Evolutionary conservation across 768 basidiomycete species (phyloP).

Genomic region (Xanthoconium stramineum): DNA sequence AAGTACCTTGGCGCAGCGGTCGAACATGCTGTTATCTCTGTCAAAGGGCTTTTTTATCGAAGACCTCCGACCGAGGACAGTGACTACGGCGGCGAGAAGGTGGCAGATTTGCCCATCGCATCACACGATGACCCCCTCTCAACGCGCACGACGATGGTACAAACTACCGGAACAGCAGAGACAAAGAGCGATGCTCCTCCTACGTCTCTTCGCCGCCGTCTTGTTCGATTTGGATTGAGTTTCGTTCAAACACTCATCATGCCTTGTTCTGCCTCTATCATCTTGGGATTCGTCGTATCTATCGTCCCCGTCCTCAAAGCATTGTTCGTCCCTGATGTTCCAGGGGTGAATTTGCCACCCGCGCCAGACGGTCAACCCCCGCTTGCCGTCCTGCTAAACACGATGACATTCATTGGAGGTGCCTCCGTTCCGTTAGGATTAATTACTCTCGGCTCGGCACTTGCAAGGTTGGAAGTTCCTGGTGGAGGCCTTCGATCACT

Average conservation of each 20-base stretch:
- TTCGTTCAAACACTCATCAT: conserved; percentile 39
- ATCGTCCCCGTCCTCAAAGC: conserved; percentile 57
- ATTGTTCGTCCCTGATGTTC: conserved; percentile 48
- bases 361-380: conserved; percentile 70
- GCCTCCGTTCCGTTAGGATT: conserved; percentile 65
- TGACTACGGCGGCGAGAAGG: conserved; percentile 11
- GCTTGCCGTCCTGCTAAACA: conserved; percentile 57
- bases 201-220: conserved; percentile 4
- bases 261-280: conserved; percentile 52
- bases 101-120: neutral
- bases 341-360: conserved; percentile 40
- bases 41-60: neutral
- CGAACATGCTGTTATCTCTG: conserved; percentile 8
- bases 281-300: conserved; percentile 53
- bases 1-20: conserved; percentile 12
- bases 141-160: conserved; percentile 1
- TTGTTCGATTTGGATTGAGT: conserved; percentile 3
- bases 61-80: neutral
- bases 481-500: conserved; percentile 41
- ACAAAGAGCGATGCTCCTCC: neutral
- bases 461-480: conserved; percentile 58
- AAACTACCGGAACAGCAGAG: neutral
- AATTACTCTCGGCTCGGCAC: conserved; percentile 57
- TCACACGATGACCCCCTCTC: conserved; percentile 1
- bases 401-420: conserved; percentile 54